Base-by-base conservation (phyloP, 2,329 filamentous ascomycete genomes). In the Cryphonectria radicalis region DNA sequence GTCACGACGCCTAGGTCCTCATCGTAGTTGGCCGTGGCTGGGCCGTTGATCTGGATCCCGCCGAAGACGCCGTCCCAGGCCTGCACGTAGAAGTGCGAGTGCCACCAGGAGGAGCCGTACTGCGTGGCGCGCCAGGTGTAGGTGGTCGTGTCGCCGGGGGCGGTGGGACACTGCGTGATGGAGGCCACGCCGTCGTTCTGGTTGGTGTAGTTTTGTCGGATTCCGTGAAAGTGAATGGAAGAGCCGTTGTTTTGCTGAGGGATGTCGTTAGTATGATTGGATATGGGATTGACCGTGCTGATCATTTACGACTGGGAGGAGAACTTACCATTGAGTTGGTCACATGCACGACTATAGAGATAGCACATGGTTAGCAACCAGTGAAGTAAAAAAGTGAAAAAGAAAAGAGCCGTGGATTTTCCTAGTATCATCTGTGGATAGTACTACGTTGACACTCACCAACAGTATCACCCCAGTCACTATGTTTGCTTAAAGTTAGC, bases 401-500 rank as follows among this genome's bases (percentile, higher is more conserved):
- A 14, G 11, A 55, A 14, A 28, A 28, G n/a, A 28, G 13, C 4
- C 13, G 5, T 11, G 25, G 25, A 17, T 4, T 2, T 43, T 13
- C 50, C 28, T 19, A 55, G 22, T 13, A 25, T 60, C 17, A 5
- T 17, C 11, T 14, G 25, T 40, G 25, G 35, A 19, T 28, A 14
- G 11, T 25, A 22, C 28, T 19, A 11, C 8, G 28, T 8, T 14
- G 53, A 28, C 5, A 69, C 67, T 65, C 62, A 69, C 67, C 59
- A 69, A 67, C 65, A 50, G 81, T 86, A 76, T 91, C 88, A 59
- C 88, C 88, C 88, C 88, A 90, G 78, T 90, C 85, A 19, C 19
- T 67, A 17, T 59, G 13, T 43, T 28, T 13, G 8, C 1, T 8
- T 67, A 25, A 37, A 28, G 59, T 70, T 28, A 57, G 55, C 50